Conservation (phyloP, 495 filamentous ascomycete genomes). For the Penicillium dipodomyicola region DNA sequence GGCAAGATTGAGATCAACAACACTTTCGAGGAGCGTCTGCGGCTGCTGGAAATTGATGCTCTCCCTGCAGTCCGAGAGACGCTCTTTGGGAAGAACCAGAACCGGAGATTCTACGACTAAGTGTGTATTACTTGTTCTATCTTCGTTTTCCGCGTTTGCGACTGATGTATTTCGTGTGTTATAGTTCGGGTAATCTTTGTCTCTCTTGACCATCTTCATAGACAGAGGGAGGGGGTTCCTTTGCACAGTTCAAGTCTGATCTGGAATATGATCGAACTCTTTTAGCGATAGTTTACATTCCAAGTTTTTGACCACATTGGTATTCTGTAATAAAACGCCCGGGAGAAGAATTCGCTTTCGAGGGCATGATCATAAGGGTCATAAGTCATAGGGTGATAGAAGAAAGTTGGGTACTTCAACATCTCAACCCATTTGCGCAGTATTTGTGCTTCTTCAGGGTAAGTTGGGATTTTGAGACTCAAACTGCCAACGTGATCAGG, state of each 20-base stretch:
- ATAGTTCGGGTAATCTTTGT: slow-evolving; percentile 25
- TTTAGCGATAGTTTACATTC: slow-evolving; percentile 36
- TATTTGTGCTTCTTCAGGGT: not conserved
- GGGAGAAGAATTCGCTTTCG: slow-evolving; percentile 14
- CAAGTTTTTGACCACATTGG: slow-evolving; percentile 22
- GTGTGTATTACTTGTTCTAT: slow-evolving; percentile 20
- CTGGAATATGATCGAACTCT: slow-evolving; percentile 21
- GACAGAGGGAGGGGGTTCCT: slow-evolving; percentile 18
- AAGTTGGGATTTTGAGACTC: not conserved
- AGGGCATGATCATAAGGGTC: slow-evolving; percentile 13
- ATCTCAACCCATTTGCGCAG: not conserved
- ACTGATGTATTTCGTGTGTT: slow-evolving; percentile 25
- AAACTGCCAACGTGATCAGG: not conserved
- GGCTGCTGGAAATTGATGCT: slow-evolving; percentile 76
- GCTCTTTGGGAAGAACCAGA: slow-evolving; percentile 87
- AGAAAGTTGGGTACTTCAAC: not conserved
- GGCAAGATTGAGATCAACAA: slow-evolving; percentile 99
- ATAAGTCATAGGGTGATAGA: slow-evolving; percentile 4
- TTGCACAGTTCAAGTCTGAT: slow-evolving; percentile 25
- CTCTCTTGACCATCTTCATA: slow-evolving; percentile 19
- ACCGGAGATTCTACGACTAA: slow-evolving; percentile 91
- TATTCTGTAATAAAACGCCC: slow-evolving; percentile 29
- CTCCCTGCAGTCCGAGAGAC: slow-evolving; percentile 80
- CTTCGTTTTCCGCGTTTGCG: slow-evolving; percentile 14
- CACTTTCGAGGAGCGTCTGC: slow-evolving; percentile 89